Evolutionary conservation across 108 stramenopile species (phyloP), one percentile per base, ranked within the genome.

Genomic region (Stephanodiscus minutulus): DNA sequence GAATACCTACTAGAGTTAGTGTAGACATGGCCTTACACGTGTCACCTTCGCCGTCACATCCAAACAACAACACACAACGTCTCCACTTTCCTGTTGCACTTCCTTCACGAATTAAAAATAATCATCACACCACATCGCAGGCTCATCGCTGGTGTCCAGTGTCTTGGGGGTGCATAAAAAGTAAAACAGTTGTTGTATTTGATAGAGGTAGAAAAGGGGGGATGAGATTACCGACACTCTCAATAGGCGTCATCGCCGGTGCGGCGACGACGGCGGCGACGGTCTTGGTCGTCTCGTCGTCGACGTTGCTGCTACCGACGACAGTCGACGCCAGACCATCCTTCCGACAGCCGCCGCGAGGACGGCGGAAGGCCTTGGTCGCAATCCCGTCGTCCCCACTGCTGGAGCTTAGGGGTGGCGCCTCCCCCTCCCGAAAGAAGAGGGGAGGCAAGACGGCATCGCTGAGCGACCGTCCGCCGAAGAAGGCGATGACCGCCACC

Each of bases 401-500:
- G 36, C 35, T 66, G 7, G 61, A 79, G 44, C 12, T 79, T 41
- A 71, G 78, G 36, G 78, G 78, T 29, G 78, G 78, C 11, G 78
- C 72, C 17, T 72, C 61, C 17, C 67, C 61, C 22, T 44, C 68
- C 41, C 46, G 67, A 36, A 64, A 68, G 49, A 70, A 77, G 49
- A 66, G 58, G 61, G 77, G 81, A 7, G 74, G 82, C 10, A 37
- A 66, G 37, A 82, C 70, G 25, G 76, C 81, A 15, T 77, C 76
- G 8, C 66, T 77, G 3, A 64, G 60, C 61, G 63, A 66, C 77
- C 62, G 35, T 43, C 61, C 68, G 60, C 61, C 24, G 85, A 84
- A 53, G n/a, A n/a, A n/a, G n/a, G n/a, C n/a, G n/a, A n/a, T n/a
- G n/a, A 80, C 88, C 35, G 72, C 67, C 27, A 87, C 86, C 24